Evolutionary conservation across 2,329 filamentous ascomycete species (phyloP).

Genomic region (Penicillium corylophilum): DNA sequence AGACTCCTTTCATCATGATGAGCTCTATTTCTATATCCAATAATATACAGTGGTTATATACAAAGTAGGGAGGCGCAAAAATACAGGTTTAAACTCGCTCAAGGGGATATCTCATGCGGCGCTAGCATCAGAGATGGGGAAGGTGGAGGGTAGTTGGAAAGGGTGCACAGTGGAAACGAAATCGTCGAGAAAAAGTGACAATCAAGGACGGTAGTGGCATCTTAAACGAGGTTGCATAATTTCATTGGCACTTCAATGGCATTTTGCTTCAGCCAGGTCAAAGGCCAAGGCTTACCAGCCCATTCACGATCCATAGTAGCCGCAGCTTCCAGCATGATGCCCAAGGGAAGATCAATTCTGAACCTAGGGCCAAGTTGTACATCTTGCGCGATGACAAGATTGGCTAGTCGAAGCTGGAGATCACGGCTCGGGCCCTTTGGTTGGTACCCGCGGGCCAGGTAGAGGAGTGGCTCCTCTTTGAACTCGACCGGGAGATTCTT

Average conservation of each 20-base stretch:
- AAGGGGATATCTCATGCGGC: slow-evolving; percentile 18
- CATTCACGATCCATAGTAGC: slow-evolving; percentile 34
- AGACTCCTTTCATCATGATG: neutral
- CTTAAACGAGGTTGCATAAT: neutral
- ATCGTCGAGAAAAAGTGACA: neutral
- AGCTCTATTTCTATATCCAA: slow-evolving; percentile 9
- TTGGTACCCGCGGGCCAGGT: slow-evolving; percentile 22
- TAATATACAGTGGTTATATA: slow-evolving; percentile 17
- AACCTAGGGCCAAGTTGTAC: slow-evolving; percentile 23
- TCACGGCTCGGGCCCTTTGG: slow-evolving; percentile 21
- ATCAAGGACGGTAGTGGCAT: neutral
- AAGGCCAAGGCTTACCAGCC: slow-evolving; percentile 24
- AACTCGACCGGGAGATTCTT: slow-evolving; percentile 27
- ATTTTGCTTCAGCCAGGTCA: slow-evolving; percentile 34
- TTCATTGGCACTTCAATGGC: slow-evolving; percentile 33
- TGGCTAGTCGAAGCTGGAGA: slow-evolving; percentile 29
- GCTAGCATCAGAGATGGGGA: slow-evolving; percentile 15
- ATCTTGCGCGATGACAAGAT: slow-evolving; percentile 30
- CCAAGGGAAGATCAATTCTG: slow-evolving; percentile 23
- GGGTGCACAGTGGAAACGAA: neutral
- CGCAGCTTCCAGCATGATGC: slow-evolving; percentile 38
- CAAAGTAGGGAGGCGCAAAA: slow-evolving; percentile 7
- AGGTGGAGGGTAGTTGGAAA: neutral
- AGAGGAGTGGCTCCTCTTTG: slow-evolving; percentile 26
- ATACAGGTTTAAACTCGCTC: slow-evolving; percentile 9